Conservation (phyloP, 2,329 filamentous ascomycete species). For the Decorospora gaudefroyi region DNA sequence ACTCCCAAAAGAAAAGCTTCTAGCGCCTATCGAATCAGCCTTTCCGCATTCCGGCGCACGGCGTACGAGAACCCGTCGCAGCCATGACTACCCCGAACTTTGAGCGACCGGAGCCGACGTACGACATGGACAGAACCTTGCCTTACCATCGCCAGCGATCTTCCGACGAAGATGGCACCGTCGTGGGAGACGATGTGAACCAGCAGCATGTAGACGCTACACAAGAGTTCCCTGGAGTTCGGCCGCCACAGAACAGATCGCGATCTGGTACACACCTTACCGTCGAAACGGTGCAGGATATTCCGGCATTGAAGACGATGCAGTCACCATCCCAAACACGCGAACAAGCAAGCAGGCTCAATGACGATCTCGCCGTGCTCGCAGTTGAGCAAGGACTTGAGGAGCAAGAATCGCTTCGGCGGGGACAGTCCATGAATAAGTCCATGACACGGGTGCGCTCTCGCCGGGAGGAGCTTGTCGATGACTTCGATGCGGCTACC, state of each 20-base stretch:
- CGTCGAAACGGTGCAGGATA: constrained; percentile 52
- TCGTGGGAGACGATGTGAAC: constrained; percentile 44
- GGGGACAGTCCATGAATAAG: constrained; percentile 43
- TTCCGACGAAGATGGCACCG: constrained; percentile 48
- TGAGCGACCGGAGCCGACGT: constrained; percentile 46
- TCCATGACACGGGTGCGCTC: constrained; percentile 60
- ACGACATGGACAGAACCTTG: constrained; percentile 40
- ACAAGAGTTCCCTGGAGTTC: too few relatives aligned
- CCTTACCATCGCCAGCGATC: constrained; percentile 36
- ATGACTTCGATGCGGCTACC: constrained; percentile 69
- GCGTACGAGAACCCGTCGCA: constrained; percentile 11
- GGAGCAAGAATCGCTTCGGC: constrained; percentile 46
- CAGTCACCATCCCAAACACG: constrained; percentile 61
- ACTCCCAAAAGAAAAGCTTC: too few relatives aligned
- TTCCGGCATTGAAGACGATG: constrained; percentile 33
- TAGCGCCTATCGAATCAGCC: too few relatives aligned
- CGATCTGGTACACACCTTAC: constrained; percentile 53
- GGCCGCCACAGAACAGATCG: constrained; percentile 18
- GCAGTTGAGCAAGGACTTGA: constrained; percentile 66
- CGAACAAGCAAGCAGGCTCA: constrained; percentile 64
- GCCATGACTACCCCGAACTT: constrained; percentile 44
- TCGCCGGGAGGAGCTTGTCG: constrained; percentile 60
- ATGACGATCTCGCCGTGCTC: constrained; percentile 68
- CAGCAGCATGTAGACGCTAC: constrained; percentile 30
- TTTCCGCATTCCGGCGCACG: neutral